Evolutionary conservation across 306 rosid species (phyloP), one percentile per base, ranked within the genome.

Genomic region (Citrullus colocynthis): DNA sequence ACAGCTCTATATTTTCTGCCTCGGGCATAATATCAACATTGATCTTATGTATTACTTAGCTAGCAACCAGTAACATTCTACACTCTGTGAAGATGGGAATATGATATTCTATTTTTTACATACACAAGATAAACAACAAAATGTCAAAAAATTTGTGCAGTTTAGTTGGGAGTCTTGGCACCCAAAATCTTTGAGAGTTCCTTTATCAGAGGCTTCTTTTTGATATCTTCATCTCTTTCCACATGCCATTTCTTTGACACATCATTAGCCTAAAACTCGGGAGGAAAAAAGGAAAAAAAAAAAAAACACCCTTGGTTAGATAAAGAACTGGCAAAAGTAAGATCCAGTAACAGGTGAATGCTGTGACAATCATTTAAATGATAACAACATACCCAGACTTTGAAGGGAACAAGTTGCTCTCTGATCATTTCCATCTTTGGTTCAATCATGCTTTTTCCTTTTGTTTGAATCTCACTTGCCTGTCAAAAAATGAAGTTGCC

Each of bases 191-290:
- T 88, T 49, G 93, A 78, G 63, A 92, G 89, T 71, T 90, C 89
- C 82, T 88, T 95, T 77, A 89, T 70, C 0, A 92, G 55, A 52
- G 97, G 82, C 86, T 87, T 92, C 88, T 90, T 87, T 79, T 94
- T 88, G 63, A 83, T 77, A 84, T 89, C 88, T 45, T 74, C 78
- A n/a, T 83, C 78, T 81, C 80, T 84, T 80, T 89, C 92, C 74
- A 87, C 42, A 81, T 76, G 97, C 91, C 96, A 95, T 82, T 88
- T 92, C 84, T 78, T 88, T 32, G 92, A 84, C 90, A 77, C 72
- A 55, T 84, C 85, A 55, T 87, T 96, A 66, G 89, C 96, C 97
- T 92, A 88, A 57, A 85, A 80, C 78, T 58, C 76, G 63, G 80
- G 82, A 11, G n/a, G 28, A 69, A n/a, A 71, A 42, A 56, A n/a